phyloP scores from a whole-genome alignment of 306 rosid genomes.

The Calophaca sinica region DNA sequence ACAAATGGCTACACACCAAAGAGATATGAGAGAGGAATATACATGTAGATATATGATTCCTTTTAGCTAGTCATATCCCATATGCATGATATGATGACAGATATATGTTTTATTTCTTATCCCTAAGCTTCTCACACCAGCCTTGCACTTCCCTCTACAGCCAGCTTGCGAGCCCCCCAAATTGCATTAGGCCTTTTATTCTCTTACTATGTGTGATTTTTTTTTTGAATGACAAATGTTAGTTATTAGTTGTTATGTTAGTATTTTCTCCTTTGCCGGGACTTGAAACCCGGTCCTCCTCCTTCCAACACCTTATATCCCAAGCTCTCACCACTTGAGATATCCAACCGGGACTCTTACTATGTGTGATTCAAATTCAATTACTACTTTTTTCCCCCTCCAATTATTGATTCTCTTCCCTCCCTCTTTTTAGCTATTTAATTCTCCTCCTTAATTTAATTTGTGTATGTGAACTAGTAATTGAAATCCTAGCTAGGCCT shows the following conservation, averaged over 20 bases:
- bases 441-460: conserved; percentile 24
- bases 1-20: conserved; percentile 52
- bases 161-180: conserved; percentile 56
- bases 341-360: too few relatives aligned
- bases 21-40: conserved; percentile 37
- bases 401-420: conserved; percentile 4
- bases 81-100: conserved; percentile 56
- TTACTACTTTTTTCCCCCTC: conserved; percentile 19
- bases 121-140: conserved; percentile 54
- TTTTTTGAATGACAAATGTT: too few relatives aligned
- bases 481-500: conserved; percentile 23
- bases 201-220: conserved; percentile 49
- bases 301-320: too few relatives aligned
- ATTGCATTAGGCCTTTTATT: conserved; percentile 42
- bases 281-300: too few relatives aligned
- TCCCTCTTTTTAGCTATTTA: neutral
- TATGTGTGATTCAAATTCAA: conserved; percentile 37
- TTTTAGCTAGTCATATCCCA: conserved; percentile 44
- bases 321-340: too few relatives aligned
- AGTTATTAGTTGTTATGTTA: too few relatives aligned
- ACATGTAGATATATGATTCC: neutral
- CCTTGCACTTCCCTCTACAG: conserved; percentile 72
- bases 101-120: conserved; percentile 54
- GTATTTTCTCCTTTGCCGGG: too few relatives aligned
- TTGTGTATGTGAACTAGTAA: neutral